Base-by-base conservation (phyloP, 2,329 filamentous ascomycete species). In the Aspergillus brasiliensis region DNA sequence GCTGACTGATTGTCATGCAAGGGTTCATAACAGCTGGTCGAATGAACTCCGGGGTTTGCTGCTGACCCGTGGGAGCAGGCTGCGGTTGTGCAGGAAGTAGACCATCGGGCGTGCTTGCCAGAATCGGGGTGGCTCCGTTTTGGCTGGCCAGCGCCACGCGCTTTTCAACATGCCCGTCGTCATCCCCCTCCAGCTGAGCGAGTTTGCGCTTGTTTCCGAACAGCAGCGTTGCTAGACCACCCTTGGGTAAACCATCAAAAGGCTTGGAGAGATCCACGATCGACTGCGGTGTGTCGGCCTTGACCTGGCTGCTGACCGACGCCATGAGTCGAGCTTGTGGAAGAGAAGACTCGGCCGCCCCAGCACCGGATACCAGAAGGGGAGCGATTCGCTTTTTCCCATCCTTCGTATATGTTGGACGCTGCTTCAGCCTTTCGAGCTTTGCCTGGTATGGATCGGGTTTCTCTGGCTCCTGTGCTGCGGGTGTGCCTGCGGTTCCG, bases 321-420 rank as follows among this genome's bases (percentile, higher is more conserved):
- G 92, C 91, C 63, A 97, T 89, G 5, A 98, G 82, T 69, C 96
- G 91, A 21, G 92, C 90, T 71, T 96, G 91, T 1, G 94, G 94
- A 11, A 97, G 80, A 15, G 93, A 96, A 0, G 93, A 96, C 70
- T 93, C 88, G 10, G 91, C 91, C 1, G 89, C 91, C 2, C 91
- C 92, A 8, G 93, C 94, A 0, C 92, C 92, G 0, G 94, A 96
- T 6, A 99, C 91, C 11, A 99, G 83, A 64, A 99, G 82, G 1
- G 95, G 95, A 3, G 92, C 91, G 57, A 99, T 94, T 57, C 95
- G 86, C 79, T 99, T 99, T 79, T 95, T 98, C 28, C 95, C 95
- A 66, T 99, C 94, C 74, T 97, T 98, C 0, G 92, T 96, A 61
- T 97, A 89, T 0, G 94, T 97, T 3, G 98, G 93, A 55, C 95